Base-by-base conservation (phyloP, 495 filamentous ascomycete species). In the Xylaria castorea region DNA sequence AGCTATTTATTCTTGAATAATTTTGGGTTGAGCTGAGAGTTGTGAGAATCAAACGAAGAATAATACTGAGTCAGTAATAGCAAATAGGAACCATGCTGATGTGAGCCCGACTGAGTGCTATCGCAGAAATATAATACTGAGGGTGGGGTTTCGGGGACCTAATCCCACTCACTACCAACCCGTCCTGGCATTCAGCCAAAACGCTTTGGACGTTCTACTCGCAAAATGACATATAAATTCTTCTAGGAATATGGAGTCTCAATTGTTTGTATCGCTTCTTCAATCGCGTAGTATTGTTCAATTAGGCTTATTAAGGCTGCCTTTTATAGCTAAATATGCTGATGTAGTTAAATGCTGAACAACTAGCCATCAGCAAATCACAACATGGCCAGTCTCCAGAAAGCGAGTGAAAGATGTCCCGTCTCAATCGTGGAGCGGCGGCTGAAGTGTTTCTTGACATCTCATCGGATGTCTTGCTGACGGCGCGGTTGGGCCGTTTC, bases 141-240 rank as follows among this genome's bases (percentile, higher is more conserved):
- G 27, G 27, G 62, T 65, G 64, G 64, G 63, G 64, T 50, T 53
- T 66, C 46, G 30, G 64, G n/a, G 64, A 22, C 42, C 44, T 51
- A 36, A 50, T 66, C 62, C 32, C 6, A 20, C 30, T 60, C 55
- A 36, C 32, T 60, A 60, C 30, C 22, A 12, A 9, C 2, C 18
- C 20, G 16, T 34, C 32, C 12, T 16, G 25, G 12, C 18, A 60
- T 60, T 60, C 16, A 20, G 38, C 7, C 55, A 11, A 30, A 18
- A 30, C 12, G 27, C 3, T 61, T 34, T 8, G 2, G 61, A 18
- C 6, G 5, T 64, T 64, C 9, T 64, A 25, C 14, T 25, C 14
- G 38, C 6, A 30, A 42, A 44, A 30, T 22, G 20, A n/a, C 12
- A 38, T n/a, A 38, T 38, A 11, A 11, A 61, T 5, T 20, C 38